phyloP scores from a whole-genome alignment of 2,329 filamentous ascomycete species.

The Phialocephala subalpina region DNA sequence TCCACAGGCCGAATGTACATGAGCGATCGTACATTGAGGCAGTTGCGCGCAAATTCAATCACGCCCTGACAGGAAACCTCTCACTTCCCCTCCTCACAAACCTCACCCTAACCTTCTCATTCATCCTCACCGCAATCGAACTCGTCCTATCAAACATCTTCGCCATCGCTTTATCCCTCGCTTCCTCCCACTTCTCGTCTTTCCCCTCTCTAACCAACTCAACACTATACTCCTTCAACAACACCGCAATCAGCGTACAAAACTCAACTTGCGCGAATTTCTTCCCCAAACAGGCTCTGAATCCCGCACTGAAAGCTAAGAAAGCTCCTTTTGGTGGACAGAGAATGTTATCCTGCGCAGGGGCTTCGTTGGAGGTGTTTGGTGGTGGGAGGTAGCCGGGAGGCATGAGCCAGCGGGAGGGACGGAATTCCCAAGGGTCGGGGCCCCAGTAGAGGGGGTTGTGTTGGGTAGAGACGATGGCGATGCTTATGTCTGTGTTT shows the following conservation, averaged over 20 bases:
- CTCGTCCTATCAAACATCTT: slow-evolving; percentile 25
- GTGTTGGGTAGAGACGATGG: slow-evolving; percentile 26
- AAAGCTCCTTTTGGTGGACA: slow-evolving; percentile 42
- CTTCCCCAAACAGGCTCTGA: slow-evolving; percentile 47
- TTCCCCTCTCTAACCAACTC: slow-evolving; percentile 33
- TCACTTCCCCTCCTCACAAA: slow-evolving; percentile 35
- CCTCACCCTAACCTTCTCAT: slow-evolving; percentile 31
- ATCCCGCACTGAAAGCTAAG: slow-evolving; percentile 43
- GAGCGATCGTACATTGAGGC: no score
- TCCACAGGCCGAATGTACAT: no score
- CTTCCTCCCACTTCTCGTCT: slow-evolving; percentile 20
- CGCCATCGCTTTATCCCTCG: slow-evolving; percentile 23
- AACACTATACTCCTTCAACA: slow-evolving; percentile 31
- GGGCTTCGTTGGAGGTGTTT: slow-evolving; percentile 25
- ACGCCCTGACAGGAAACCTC: slow-evolving; percentile 23
- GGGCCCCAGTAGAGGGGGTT: slow-evolving; percentile 28
- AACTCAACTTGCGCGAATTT: slow-evolving; percentile 47
- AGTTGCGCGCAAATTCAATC: background rate
- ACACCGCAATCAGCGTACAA: slow-evolving; percentile 38
- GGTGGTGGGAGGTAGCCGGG: slow-evolving; percentile 24
- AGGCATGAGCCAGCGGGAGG: slow-evolving; percentile 32
- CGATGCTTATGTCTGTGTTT: slow-evolving; percentile 23
- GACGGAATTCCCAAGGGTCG: slow-evolving; percentile 21
- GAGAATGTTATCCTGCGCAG: slow-evolving; percentile 21
- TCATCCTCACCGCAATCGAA: slow-evolving; percentile 30